These are phyloP conservation scores for Rhynchospora pubera DNA, from an alignment of 176 grass and related monocot genomes.

Conservation along the genomic window DNA sequence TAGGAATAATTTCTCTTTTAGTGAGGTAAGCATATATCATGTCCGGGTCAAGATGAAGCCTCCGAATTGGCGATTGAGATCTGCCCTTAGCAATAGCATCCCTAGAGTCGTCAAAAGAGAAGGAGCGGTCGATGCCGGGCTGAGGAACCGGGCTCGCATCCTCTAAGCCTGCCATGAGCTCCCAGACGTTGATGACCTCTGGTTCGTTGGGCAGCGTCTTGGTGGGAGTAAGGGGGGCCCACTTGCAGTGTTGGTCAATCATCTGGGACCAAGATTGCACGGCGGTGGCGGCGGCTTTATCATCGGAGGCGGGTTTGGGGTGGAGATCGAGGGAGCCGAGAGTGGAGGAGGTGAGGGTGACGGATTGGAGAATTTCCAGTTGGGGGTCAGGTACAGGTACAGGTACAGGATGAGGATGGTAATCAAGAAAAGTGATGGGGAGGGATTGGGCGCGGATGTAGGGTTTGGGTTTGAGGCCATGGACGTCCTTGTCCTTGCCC, in stretches of 20 bases:
- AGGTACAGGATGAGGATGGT: too few relatives aligned
- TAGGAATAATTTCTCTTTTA: slow-evolving; percentile 54
- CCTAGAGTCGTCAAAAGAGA: slow-evolving; percentile 21
- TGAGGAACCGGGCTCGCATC: slow-evolving; percentile 33
- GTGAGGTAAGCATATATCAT: slow-evolving; percentile 44
- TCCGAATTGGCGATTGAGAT: slow-evolving; percentile 20
- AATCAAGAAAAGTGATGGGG: background rate
- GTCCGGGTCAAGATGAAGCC: slow-evolving; percentile 59
- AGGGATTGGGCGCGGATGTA: slow-evolving; percentile 44
- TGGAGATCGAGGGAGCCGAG: slow-evolving; percentile 69
- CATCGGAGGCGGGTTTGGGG: slow-evolving; percentile 22
- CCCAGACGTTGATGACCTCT: slow-evolving; percentile 91
- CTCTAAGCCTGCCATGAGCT: slow-evolving; percentile 94
- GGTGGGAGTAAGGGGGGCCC: slow-evolving; percentile 37
- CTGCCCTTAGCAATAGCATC: slow-evolving; percentile 5
- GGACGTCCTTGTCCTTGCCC: slow-evolving; percentile 7
- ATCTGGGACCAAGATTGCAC: slow-evolving; percentile 23
- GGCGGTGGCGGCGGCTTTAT: background rate
- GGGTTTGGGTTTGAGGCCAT: slow-evolving; percentile 29
- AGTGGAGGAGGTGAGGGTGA: slow-evolving; percentile 59
- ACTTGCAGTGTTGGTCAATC: slow-evolving; percentile 31
- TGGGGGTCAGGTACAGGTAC: background rate
- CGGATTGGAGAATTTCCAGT: background rate
- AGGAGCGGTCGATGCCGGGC: slow-evolving; percentile 4
- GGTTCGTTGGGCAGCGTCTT: slow-evolving; percentile 51